phyloP scores from a whole-genome alignment of 2,329 filamentous ascomycete species.

The Colletotrichum tanaceti region DNA sequence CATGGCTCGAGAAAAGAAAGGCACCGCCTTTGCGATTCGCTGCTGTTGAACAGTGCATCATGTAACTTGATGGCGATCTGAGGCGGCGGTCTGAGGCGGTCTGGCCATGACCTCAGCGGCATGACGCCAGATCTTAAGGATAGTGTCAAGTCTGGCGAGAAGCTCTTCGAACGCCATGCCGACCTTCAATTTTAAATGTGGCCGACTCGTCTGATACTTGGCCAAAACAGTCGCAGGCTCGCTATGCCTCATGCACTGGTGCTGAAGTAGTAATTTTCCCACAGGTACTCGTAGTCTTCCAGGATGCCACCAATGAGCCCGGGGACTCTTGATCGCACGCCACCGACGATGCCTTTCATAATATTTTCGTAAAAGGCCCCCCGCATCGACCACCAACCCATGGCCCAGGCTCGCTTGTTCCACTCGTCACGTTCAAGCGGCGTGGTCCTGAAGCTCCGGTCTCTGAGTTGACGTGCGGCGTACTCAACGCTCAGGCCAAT shows the following conservation, averaged over 20 bases:
- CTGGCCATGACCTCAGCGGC: constrained; percentile 12
- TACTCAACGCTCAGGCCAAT: constrained; percentile 87
- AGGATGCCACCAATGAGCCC: constrained; percentile 86
- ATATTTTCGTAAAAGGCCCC: constrained; percentile 97
- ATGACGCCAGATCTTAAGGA: neutral
- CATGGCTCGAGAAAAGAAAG: constrained; percentile 21
- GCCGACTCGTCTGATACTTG: neutral
- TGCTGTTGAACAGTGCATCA: neutral
- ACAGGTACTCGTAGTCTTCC: constrained; percentile 97
- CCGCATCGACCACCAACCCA: constrained; percentile 96
- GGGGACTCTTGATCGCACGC: constrained; percentile 80
- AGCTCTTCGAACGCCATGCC: neutral
- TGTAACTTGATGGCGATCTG: neutral
- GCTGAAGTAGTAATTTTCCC: constrained; percentile 97
- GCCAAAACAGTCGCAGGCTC: neutral
- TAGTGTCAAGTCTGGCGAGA: neutral
- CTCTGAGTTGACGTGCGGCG: constrained; percentile 83
- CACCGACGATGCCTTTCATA: constrained; percentile 79
- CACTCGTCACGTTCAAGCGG: constrained; percentile 91
- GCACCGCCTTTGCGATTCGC: constrained; percentile 1
- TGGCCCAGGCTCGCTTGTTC: constrained; percentile 85
- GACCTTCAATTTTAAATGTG: neutral
- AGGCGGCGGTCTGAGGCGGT: constrained; percentile 11
- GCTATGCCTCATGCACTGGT: constrained; percentile 57
- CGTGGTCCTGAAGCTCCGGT: constrained; percentile 83